Base-by-base conservation (phyloP, 148 eudicot genomes). In the Persicaria tinctoria region DNA sequence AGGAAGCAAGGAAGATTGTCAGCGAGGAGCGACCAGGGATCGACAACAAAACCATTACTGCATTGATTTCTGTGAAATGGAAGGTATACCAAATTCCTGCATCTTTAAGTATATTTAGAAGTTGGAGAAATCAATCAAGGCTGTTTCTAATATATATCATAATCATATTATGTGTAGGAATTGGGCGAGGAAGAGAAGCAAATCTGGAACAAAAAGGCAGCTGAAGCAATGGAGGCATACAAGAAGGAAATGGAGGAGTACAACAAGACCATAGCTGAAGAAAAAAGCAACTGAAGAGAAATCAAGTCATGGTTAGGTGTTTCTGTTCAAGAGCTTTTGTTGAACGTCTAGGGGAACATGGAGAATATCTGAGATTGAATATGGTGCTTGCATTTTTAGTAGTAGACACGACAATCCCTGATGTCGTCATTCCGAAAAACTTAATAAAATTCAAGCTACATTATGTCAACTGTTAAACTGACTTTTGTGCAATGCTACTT, bases 1-100 rank as follows among this genome's bases (percentile, higher is more conserved):
- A 88, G 77, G 93, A 91, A 81, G 79, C 82, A 53, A 90, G 97
- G 89, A 91, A 94, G 82, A 84, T 76, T 62, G 74, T 91, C 64
- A 10, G n/a, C 38, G 83, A 86, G 81, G 91, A 94, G 79, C 77
- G 89, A 44, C 89, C 88, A 4, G 98, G 89, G 70, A 82, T 84
- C 72, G 91, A 77, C 82, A 86, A 80, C 57, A 79, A 93, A 38
- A 86, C 95, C 71, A 57, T 90, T 38, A 87, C 56, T 84, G 90
- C 85, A 11, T 86, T 91, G 38, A 83, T 94, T 73, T 91, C 97
- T 16, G 79, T 91, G 76, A 94, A 94, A 82, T 94, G 98, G 98
- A 91, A 94, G 95, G 96, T 89, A 84, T 38, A 32, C 6, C 50
- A 7, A 20, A 54, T 45, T 14, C 76, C 20, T 16, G 12, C 47